Conservation (phyloP, 75 land plant species). For the Larix kaempferi region DNA sequence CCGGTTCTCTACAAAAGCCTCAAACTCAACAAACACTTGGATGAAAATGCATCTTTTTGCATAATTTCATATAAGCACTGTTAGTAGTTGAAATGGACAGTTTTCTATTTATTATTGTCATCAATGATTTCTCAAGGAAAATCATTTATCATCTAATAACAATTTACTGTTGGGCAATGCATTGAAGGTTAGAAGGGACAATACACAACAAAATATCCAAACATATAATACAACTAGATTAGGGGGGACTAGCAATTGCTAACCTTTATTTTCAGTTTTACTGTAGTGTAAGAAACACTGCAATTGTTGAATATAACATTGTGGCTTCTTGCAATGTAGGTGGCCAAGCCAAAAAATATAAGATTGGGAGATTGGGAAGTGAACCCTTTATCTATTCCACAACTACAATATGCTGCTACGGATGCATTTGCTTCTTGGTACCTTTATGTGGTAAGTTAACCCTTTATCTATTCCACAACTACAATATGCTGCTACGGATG, state of each 20-base stretch:
- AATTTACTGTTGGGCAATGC: background rate
- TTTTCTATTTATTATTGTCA: background rate
- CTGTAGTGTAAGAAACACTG: background rate
- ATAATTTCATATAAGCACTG: background rate
- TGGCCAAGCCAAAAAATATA: slow-evolving; percentile 60
- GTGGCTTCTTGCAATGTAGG: slow-evolving; percentile 34
- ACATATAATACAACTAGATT: background rate
- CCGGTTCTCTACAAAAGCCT: no score
- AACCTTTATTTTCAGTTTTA: background rate
- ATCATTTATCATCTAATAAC: background rate
- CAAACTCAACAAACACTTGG: no score
- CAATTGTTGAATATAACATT: background rate
- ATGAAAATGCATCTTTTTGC: background rate
- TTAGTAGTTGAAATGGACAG: background rate
- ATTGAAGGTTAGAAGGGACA: background rate
- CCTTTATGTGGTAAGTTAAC: slow-evolving; percentile 68
- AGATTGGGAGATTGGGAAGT: slow-evolving; percentile 91
- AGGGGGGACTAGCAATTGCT: background rate
- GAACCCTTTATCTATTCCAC: slow-evolving; percentile 42
- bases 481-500: slow-evolving; percentile 92
- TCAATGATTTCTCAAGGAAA: background rate
- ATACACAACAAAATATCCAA: background rate
- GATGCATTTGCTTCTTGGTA: slow-evolving; percentile 93
- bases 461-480: slow-evolving; percentile 65
- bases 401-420: slow-evolving; percentile 86